phyloP scores from a whole-genome alignment of 345 rosid species.

The Heritiera fomes region DNA sequence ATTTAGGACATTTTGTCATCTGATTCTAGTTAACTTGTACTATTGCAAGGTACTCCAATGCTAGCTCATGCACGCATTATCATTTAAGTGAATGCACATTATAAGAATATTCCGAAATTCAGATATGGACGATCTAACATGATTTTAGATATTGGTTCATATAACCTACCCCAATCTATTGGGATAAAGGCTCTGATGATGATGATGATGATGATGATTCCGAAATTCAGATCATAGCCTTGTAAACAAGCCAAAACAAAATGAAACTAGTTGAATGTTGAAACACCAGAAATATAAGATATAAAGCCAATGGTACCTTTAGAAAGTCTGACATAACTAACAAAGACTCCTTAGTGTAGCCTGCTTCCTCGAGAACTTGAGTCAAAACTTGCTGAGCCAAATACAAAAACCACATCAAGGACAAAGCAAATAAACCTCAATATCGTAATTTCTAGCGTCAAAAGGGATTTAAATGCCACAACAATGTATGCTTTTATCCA shows the following conservation, averaged over 20 bases:
- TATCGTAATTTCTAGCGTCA: background rate
- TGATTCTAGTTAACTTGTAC: no score
- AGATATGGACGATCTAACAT: no score
- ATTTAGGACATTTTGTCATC: no score
- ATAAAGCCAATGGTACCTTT: conserved; percentile 44
- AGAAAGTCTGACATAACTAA: conserved; percentile 61
- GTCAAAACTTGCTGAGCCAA: conserved; percentile 67
- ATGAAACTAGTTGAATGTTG: background rate
- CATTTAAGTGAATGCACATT: background rate
- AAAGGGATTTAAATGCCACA: no score
- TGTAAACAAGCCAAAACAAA: background rate
- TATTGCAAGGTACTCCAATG: no score
- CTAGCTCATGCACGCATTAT: background rate
- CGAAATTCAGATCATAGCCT: background rate
- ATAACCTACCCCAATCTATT: no score
- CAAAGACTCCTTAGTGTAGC: conserved; percentile 58
- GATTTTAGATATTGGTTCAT: no score
- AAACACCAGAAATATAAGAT: background rate
- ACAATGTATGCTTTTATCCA: no score
- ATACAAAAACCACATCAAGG: conserved; percentile 14
- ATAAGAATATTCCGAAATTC: background rate
- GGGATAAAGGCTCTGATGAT: no score
- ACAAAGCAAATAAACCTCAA: background rate
- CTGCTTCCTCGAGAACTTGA: conserved; percentile 74
- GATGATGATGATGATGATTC: no score